phyloP scores from a whole-genome alignment of 2,329 filamentous ascomycete species.

The Akanthomyces dipterigenus region DNA sequence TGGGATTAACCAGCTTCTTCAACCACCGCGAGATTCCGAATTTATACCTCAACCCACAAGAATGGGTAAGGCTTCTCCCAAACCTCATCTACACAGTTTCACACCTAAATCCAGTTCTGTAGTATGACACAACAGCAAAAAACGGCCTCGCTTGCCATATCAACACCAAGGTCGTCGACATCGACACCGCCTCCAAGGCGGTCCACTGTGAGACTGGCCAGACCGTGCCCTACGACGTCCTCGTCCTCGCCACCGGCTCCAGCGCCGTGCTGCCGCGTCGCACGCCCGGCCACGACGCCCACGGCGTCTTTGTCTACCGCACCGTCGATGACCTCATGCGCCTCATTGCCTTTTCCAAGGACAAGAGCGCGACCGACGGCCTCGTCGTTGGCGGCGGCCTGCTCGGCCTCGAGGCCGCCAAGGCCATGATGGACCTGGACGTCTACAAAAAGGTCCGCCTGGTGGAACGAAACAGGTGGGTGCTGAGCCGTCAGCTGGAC shows the following conservation, averaged over 20 bases:
- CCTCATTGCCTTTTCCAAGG: slow-evolving; percentile 66
- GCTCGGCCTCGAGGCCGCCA: slow-evolving; percentile 80
- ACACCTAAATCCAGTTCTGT: not conserved
- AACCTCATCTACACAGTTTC: too few species aligned
- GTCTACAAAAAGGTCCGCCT: slow-evolving; percentile 68
- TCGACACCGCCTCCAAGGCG: slow-evolving; percentile 34
- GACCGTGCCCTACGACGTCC: slow-evolving; percentile 63
- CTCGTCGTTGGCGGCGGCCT: slow-evolving; percentile 79
- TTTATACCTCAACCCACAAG: slow-evolving; percentile 76
- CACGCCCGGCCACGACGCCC: slow-evolving; percentile 73
- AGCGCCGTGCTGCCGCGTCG: slow-evolving; percentile 63
- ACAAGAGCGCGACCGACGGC: slow-evolving; percentile 60
- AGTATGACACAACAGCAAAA: slow-evolving; percentile 62
- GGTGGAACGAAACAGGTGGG: slow-evolving; percentile 77
- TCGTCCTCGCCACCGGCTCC: slow-evolving; percentile 75
- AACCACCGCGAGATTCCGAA: slow-evolving; percentile 79
- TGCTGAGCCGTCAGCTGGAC: slow-evolving; percentile 76
- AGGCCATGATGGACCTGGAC: slow-evolving; percentile 83
- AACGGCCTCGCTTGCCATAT: slow-evolving; percentile 67
- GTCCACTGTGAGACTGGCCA: slow-evolving; percentile 11
- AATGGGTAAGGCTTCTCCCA: slow-evolving; percentile 57
- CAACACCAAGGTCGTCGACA: slow-evolving; percentile 62
- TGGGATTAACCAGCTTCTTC: slow-evolving; percentile 84
- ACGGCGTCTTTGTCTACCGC: slow-evolving; percentile 81
- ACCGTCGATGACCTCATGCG: slow-evolving; percentile 6